Conservation (phyloP, 306 rosid genomes). For the Castanopsis chinensis region DNA sequence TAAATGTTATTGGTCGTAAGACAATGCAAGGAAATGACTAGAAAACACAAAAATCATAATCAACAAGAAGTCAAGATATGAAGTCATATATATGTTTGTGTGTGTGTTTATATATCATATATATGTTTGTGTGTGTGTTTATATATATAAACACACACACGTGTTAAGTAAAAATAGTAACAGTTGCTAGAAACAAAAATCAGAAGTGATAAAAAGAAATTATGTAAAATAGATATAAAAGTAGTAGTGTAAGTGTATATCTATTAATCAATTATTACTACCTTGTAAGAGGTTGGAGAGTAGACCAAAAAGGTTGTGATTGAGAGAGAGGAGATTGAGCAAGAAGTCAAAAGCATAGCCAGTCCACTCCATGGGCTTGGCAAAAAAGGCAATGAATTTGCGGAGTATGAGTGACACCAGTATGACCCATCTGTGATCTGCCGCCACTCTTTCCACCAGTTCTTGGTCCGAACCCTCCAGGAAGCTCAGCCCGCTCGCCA, state of each 20-base stretch:
- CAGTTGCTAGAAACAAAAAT: no score
- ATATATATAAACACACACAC: no score
- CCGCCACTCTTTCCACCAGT: constrained; percentile 14
- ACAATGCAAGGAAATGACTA: no score
- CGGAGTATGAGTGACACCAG: constrained; percentile 51
- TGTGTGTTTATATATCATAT: no score
- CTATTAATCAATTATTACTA: neutral
- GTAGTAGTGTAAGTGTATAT: neutral
- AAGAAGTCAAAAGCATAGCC: constrained; percentile 61
- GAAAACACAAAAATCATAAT: no score
- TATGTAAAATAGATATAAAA: no score
- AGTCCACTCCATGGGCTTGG: constrained; percentile 61
- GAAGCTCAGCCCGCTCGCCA: constrained; percentile 30
- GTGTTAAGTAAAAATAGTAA: no score
- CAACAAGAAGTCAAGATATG: no score
- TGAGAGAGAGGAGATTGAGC: constrained; percentile 65
- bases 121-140: no score
- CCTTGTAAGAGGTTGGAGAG: constrained; percentile 51
- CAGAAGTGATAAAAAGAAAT: no score
- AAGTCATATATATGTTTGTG: no score
- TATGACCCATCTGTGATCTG: constrained; percentile 53
- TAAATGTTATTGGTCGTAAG: no score
- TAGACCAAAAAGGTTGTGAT: constrained; percentile 46
- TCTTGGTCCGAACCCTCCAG: constrained; percentile 40
- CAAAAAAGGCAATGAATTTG: constrained; percentile 44